Base-by-base conservation (phyloP, 306 rosid species). In the Phaseolus lunatus region DNA sequence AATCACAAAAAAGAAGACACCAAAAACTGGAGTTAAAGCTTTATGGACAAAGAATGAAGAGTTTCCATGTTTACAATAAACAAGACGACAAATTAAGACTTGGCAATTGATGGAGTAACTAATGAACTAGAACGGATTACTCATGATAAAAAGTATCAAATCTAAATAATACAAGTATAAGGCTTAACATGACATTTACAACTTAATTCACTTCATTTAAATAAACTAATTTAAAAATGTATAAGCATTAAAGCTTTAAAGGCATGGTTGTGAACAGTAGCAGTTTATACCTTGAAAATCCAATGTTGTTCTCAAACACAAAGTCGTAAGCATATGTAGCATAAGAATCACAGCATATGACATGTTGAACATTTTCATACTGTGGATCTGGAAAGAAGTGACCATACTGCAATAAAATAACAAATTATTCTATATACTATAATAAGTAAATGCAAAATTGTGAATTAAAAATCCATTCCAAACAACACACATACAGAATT, bases 351-450 rank as follows among this genome's bases (percentile, higher is more conserved):
- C 98, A 94, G 78, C 98, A 94, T 72, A 94, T 94, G 66, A 94
- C 81, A 77, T 94, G 98, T 79, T 94, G 98, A 80, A 94, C 98
- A 84, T 94, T 90, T 82, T 94, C 97, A 83, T 94, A 94, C 83
- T 92, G 97, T 53, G 98, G 98, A 85, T 94, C 98, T 43, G 98
- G 97, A 85, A 94, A 92, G 87, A 94, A 94, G 90, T 94, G 98
- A 66, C 98, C 98, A 83, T 89, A 94, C 98, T 94, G 97, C 97
- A 87, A 75, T 22, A 80, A 47, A 87, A 45, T 56, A 73, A 49
- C 10, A 80, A 45, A 41, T 73, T 85, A 81, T 48, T 73, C 66
- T 49, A 20, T 23, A 22, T 33, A 23, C 41, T 53, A 79, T 37
- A 72, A 79, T 49, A 75, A 81, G 78, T 11, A 79, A 74, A 76